Base-by-base conservation (phyloP, 768 basidiomycete genomes). In the Leccinum aurantiacum region DNA sequence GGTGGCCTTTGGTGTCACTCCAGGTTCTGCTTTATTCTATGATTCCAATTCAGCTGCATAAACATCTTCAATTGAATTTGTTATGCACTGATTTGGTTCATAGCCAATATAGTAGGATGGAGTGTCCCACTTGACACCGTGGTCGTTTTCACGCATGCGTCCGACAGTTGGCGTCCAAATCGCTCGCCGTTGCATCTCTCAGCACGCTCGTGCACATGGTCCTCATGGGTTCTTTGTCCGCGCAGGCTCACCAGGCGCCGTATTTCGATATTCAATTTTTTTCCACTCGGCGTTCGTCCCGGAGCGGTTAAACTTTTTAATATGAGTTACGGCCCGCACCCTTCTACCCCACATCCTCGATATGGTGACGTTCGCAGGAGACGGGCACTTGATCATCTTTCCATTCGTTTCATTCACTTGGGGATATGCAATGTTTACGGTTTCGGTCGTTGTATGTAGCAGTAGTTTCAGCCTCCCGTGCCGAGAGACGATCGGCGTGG, bases 41-140 rank as follows among this genome's bases (percentile, higher is more conserved):
- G 78, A 77, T 69, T 68, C 79, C 78, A 71, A 78, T 64, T 66
- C 68, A 66, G 54, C 48, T 56, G 65, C 63, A 54, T 65, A 63
- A 60, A 68, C 71, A 66, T 60, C 60, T 74, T 75, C 73, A 62
- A 2, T 76, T 62, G 75, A 75, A 75, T 65, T 63, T 67, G 71
- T 64, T 65, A 67, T 29, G 67, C 66, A 53, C 33, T 71, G 70
- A 68, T 69, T 80, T 74, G 82, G 81, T 83, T 84, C 83, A 84
- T 84, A 83, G 82, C 78, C 80, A 76, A 80, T 77, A 81, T 80
- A 79, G 79, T 79, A 76, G 75, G 68, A 31, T 57, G 67, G 77
- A 74, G 80, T 72, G 80, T 78, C 77, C 71, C 63, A 65, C 63
- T 25, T 29, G 65, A 63, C 47, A 25, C 64, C 53, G 29, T 60